Conservation (phyloP, 192 early-diverging fungal genomes). For the Backusella mclennaniae region DNA sequence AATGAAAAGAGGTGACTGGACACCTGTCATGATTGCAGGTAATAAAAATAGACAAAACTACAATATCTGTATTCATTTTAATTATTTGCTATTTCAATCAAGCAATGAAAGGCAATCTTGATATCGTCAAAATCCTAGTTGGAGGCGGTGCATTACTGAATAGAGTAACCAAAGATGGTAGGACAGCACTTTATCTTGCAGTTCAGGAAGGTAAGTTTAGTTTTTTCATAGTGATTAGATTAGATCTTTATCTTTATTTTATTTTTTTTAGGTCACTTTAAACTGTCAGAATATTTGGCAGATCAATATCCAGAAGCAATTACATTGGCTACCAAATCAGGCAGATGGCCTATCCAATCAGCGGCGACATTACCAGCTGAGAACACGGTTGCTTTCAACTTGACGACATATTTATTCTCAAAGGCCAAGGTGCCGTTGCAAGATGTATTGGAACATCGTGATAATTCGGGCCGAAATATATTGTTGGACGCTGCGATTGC, state of each 20-base stretch:
- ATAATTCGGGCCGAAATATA: slow-evolving; percentile 37
- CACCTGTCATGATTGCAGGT: slow-evolving; percentile 43
- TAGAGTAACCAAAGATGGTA: slow-evolving; percentile 35
- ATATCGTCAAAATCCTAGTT: slow-evolving; percentile 31
- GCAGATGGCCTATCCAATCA: slow-evolving; percentile 38
- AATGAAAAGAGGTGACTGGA: slow-evolving; percentile 47
- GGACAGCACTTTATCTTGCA: slow-evolving; percentile 46
- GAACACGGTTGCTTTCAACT: neutral
- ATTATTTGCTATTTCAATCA: neutral
- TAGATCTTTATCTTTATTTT: neutral
- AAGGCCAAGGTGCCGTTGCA: neutral
- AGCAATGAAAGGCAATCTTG: slow-evolving; percentile 38
- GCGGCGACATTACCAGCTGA: slow-evolving; percentile 20
- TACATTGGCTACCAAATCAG: slow-evolving; percentile 32
- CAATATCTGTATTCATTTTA: too few species aligned
- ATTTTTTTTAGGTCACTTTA: slow-evolving; percentile 20
- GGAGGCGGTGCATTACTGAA: slow-evolving; percentile 26
- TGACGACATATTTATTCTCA: slow-evolving; percentile 22
- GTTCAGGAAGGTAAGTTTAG: slow-evolving; percentile 34
- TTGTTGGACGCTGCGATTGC: slow-evolving; percentile 34
- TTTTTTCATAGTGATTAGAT: neutral
- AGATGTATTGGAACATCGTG: slow-evolving; percentile 23
- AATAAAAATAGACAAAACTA: neutral
- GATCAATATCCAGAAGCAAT: slow-evolving; percentile 22
- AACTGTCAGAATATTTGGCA: slow-evolving; percentile 25